Evolutionary conservation across 257 asterid genomes (phyloP).

Genomic region (Penstemon newberryi): DNA sequence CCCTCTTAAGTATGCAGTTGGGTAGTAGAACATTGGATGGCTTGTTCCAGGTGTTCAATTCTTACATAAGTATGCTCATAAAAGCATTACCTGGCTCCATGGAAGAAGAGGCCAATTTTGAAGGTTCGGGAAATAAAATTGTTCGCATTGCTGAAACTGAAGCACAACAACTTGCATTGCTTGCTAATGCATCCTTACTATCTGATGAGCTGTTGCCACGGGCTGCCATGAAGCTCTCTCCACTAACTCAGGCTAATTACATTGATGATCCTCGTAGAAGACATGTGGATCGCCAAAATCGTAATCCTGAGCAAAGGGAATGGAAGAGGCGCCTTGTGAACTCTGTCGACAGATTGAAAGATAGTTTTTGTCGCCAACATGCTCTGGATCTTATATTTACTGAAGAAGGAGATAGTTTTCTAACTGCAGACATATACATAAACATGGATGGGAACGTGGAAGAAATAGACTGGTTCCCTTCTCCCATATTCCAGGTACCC

Average conservation of each 20-base stretch:
- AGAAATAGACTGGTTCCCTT: conserved; percentile 92
- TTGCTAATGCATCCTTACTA: conserved; percentile 94
- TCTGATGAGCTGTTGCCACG: conserved; percentile 97
- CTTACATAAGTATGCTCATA: conserved; percentile 79
- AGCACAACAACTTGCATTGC: conserved; percentile 93
- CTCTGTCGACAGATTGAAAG: conserved; percentile 86
- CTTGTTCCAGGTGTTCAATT: conserved; percentile 82
- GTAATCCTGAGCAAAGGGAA: conserved; percentile 97
- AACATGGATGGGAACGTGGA: conserved; percentile 78
- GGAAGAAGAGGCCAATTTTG: conserved; percentile 82
- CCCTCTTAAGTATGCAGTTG: conserved; percentile 88
- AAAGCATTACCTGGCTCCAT: conserved; percentile 94
- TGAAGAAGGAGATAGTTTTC: conserved; percentile 93
- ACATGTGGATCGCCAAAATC: conserved; percentile 81
- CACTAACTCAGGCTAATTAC: conserved; percentile 52
- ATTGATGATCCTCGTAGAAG: conserved; percentile 81
- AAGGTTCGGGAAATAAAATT: conserved; percentile 80
- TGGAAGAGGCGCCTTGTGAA: conserved; percentile 88
- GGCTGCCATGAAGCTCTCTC: conserved; percentile 88
- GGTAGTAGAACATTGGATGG: conserved; percentile 94
- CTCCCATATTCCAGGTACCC: conserved; percentile 90
- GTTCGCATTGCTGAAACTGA: conserved; percentile 97
- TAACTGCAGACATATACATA: conserved; percentile 79
- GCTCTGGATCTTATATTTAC: conserved; percentile 94
- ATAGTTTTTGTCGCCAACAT: conserved; percentile 97